These are phyloP conservation scores for Sarocladium strictum DNA, from an alignment of 2,329 filamentous ascomycete genomes.

Conservation along the genomic window DNA sequence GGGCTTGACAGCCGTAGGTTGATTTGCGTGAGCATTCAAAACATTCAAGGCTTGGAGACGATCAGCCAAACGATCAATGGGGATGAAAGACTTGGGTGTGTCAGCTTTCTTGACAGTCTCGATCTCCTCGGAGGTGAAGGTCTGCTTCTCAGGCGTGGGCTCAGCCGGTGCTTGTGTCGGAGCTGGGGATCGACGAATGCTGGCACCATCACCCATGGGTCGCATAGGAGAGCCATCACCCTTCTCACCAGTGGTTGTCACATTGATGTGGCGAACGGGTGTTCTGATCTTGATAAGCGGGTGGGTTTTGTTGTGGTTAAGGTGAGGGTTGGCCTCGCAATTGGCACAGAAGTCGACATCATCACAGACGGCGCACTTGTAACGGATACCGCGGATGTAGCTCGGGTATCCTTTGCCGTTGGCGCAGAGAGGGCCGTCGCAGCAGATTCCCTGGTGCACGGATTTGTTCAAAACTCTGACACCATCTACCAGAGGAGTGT, in stretches of 20 bases:
- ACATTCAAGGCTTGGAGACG: no score
- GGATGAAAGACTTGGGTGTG: slow-evolving; percentile 5
- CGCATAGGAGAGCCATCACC: slow-evolving; percentile 58
- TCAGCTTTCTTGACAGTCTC: no score
- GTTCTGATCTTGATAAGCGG: slow-evolving; percentile 97
- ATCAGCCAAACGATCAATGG: not conserved
- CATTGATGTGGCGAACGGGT: slow-evolving; percentile 78
- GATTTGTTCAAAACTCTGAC: slow-evolving; percentile 21
- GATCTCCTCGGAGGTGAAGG: slow-evolving; percentile 11
- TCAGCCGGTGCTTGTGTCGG: not conserved
- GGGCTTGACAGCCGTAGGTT: slow-evolving; percentile 11
- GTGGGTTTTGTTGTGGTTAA: slow-evolving; percentile 90
- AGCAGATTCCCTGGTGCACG: slow-evolving; percentile 81
- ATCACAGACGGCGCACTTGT: slow-evolving; percentile 95
- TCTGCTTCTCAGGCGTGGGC: not conserved
- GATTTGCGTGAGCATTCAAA: slow-evolving; percentile 11
- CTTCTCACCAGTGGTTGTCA: slow-evolving; percentile 78
- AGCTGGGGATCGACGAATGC: not conserved
- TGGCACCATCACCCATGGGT: slow-evolving; percentile 61
- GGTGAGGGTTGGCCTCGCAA: slow-evolving; percentile 83
- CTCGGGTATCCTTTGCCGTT: slow-evolving; percentile 40
- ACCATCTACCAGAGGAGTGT: slow-evolving; percentile 52
- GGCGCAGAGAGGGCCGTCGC: slow-evolving; percentile 85
- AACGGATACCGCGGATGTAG: slow-evolving; percentile 83
- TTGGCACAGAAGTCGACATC: slow-evolving; percentile 92